These are phyloP conservation scores for Trypanosoma avium DNA, from an alignment of 208 protist species.

Conservation along the genomic window DNA sequence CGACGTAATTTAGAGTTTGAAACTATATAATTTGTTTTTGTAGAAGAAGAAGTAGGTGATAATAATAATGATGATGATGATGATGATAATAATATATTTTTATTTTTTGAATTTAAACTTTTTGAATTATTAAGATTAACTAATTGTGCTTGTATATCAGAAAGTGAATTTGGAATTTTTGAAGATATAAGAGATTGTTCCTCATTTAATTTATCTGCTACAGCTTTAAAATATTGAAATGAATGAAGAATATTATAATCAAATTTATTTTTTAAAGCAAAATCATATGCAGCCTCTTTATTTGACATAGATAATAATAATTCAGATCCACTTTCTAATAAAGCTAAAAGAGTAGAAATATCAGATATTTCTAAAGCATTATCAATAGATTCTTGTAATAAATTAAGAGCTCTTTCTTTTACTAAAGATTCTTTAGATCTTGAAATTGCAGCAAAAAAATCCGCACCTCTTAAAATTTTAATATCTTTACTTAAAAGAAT, in stretches of 20 bases:
- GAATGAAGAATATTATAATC: conserved; percentile 39
- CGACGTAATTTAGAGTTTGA: neutral
- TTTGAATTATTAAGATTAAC: conserved; percentile 13
- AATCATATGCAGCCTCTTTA: conserved; percentile 39
- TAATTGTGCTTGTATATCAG: conserved; percentile 26
- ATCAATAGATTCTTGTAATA: conserved; percentile 43
- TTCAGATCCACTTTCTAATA: conserved; percentile 71
- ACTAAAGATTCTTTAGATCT: conserved; percentile 37
- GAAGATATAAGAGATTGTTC: conserved; percentile 12
- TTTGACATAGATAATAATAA: conserved; percentile 49
- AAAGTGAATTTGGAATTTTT: conserved; percentile 9
- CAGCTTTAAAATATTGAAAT: conserved; percentile 32
- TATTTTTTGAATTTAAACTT: conserved; percentile 13
- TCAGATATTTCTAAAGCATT: conserved; percentile 22
- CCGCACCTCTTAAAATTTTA: conserved; percentile 46
- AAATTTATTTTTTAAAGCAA: conserved; percentile 41
- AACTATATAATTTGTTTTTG: neutral
- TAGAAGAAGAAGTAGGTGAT: no score
- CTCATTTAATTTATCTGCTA: conserved; percentile 44
- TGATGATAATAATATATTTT: no score
- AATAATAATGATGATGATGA: no score
- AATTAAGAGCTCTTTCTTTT: conserved; percentile 32
- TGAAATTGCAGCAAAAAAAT: conserved; percentile 82
- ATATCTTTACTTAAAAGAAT: conserved; percentile 23
- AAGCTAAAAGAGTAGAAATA: conserved; percentile 31